phyloP scores from a whole-genome alignment of 352 stramenopile genomes.

The Pythium utonaiense region DNA sequence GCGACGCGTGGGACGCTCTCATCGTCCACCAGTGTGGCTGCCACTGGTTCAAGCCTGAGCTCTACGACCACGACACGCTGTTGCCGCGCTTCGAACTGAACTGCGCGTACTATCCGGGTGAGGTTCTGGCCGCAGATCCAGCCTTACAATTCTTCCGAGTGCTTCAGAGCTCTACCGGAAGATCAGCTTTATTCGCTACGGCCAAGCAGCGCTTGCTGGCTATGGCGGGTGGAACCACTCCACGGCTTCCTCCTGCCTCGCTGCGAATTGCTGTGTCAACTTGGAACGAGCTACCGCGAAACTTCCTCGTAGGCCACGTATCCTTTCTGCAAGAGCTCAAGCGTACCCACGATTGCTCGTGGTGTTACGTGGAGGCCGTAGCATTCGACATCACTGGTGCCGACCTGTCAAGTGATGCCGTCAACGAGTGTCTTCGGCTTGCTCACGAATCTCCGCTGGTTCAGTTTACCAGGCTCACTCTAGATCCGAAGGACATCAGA shows the following conservation, averaged over 20 bases:
- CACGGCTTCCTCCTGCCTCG: not conserved
- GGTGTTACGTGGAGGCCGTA: slow-evolving; percentile 8
- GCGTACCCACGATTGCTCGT: not conserved
- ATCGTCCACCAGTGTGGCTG: slow-evolving; percentile 14
- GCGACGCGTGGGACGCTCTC: slow-evolving; percentile 5
- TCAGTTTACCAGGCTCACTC: not conserved
- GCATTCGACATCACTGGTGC: slow-evolving; percentile 1
- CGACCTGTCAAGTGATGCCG: not conserved
- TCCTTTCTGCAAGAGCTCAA: slow-evolving; percentile 2
- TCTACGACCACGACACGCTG: slow-evolving; percentile 5
- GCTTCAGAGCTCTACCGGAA: not conserved
- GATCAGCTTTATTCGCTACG: not conserved
- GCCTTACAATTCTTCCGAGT: slow-evolving; percentile 2
- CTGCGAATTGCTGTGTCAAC: not conserved
- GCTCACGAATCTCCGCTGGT: not conserved
- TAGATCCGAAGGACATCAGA: slow-evolving; percentile 1
- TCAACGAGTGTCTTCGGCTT: not conserved
- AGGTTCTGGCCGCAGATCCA: not conserved
- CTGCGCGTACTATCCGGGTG: not conserved
- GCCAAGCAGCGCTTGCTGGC: not conserved
- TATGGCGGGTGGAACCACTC: not conserved
- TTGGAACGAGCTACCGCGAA: not conserved
- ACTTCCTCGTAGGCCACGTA: not conserved
- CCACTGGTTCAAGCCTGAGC: slow-evolving; percentile 8
- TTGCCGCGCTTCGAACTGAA: slow-evolving; percentile 6